Evolutionary conservation across 495 filamentous ascomycete genomes (phyloP), one percentile per base, ranked within the genome.

Genomic region (Neurospora tetrasperma): DNA sequence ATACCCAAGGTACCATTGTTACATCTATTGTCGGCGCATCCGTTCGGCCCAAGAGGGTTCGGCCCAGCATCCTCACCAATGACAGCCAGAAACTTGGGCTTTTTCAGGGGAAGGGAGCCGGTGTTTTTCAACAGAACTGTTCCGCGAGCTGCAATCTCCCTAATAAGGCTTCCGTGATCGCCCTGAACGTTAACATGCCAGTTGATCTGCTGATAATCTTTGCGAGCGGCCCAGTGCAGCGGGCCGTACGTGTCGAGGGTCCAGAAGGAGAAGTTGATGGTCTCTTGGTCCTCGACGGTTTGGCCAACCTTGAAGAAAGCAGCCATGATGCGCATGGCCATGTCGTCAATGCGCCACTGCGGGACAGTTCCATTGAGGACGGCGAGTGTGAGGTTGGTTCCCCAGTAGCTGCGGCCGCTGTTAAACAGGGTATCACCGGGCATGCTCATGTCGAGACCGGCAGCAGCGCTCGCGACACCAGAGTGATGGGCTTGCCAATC

Each of bases 371-470:
- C 94, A 78, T 99, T 99, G 72, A 97, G 83, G 10, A 97, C 91
- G 7, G 91, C 91, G 69, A 94, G 80, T 0, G 96, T 86, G 73
- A 98, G 85, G 81, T 97, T 98, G 38, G 90, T 82, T 16, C 95
- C 95, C 91, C 91, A 98, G 85, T 86, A 97, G 31, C 92, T 91
- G 68, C 83, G 82, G 31, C 90, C 92, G 35, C 86, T 89, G 77
- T 91, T 86, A 80, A 97, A 95, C 42, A 79, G 72, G 8, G 90
- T 88, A 77, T 99, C 96, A 73, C 96, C 95, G 46, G 96, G 94
- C 94, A 98, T 98, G 11, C 90, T 88, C 94, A 97, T 96, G 78
- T 99, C 95, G 68, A 98, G 82, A 71, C 96, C 96, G 69, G 96
- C 96, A 38, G 94, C 83, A 41, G 93, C 92, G 72, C 86, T 85